Percentiles rank a stretch among this genome's conserved stretches.
Evolutionary conservation across 176 grass and related monocot species (phyloP).

Genomic region (Eremochloa ophiuroides): DNA sequence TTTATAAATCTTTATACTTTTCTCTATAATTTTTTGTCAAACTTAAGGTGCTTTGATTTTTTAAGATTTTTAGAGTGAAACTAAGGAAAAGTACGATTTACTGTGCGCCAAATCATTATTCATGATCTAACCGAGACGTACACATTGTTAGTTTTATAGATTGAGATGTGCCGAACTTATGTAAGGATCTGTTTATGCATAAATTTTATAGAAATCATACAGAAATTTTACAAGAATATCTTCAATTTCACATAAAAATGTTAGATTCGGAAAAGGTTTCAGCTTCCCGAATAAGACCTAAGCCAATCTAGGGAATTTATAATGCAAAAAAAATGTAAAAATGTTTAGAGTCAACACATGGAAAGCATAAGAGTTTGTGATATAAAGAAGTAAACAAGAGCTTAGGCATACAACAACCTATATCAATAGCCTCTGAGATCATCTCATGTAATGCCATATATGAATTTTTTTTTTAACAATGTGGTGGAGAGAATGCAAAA

Average conservation of each 20-base stretch:
- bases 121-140: no score
- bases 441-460: background rate
- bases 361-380: background rate
- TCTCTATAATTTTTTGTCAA: no score
- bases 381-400: background rate
- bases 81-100: no score
- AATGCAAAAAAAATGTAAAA: background rate
- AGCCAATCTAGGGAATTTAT: background rate
- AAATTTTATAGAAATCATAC: no score
- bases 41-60: no score
- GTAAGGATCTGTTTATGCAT: no score
- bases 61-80: no score
- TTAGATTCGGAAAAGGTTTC: background rate
- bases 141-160: no score
- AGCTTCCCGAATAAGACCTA: no score
- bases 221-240: no score
- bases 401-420: background rate
- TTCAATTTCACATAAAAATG: background rate
- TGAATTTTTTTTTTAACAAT: background rate
- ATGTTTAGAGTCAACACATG: background rate
- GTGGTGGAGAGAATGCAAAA: background rate
- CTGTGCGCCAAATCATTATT: background rate
- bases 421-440: background rate
- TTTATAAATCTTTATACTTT: no score
- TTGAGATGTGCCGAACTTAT: no score